phyloP scores from a whole-genome alignment of 208 protist genomes.

The Trypanosoma melophagium region DNA sequence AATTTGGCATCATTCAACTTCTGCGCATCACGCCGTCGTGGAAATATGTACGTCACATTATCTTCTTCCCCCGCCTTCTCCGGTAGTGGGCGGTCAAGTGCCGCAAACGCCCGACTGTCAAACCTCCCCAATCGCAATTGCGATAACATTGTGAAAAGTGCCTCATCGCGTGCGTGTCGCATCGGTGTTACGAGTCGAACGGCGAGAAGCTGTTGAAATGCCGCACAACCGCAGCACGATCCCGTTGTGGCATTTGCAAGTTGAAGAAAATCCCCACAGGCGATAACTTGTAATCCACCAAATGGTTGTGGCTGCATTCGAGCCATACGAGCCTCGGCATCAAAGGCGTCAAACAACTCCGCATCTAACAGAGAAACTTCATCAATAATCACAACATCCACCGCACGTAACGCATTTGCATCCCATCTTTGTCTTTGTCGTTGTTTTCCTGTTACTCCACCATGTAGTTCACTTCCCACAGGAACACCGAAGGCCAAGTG shows the following conservation, averaged over 20 bases:
- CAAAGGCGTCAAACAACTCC: conserved; percentile 82
- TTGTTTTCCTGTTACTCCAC: conserved; percentile 16
- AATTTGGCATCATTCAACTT: conserved; percentile 76
- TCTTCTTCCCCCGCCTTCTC: conserved; percentile 33
- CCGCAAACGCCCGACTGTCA: conserved; percentile 37
- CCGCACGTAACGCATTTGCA: conserved; percentile 64
- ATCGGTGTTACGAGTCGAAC: conserved; percentile 79
- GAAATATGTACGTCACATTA: conserved; percentile 84
- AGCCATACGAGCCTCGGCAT: conserved; percentile 74
- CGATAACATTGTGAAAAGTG: conserved; percentile 56
- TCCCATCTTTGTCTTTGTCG: conserved; percentile 52
- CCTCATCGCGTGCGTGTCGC: conserved; percentile 58
- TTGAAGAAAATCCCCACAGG: conserved; percentile 93
- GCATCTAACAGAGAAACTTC: conserved; percentile 89
- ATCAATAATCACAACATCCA: conserved; percentile 92
- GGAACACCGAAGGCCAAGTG: conserved; percentile 83
- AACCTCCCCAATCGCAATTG: conserved; percentile 65
- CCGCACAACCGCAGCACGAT: conserved; percentile 56
- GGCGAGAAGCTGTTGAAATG: conserved; percentile 57
- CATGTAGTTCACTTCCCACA: too few species aligned
- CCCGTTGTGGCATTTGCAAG: conserved; percentile 50
- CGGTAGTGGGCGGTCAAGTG: conserved; percentile 61
- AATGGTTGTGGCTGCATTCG: conserved; percentile 69
- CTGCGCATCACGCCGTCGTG: conserved; percentile 68
- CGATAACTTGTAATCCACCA: conserved; percentile 90